phyloP scores from a whole-genome alignment of 306 rosid genomes.

The Quercus ilex region DNA sequence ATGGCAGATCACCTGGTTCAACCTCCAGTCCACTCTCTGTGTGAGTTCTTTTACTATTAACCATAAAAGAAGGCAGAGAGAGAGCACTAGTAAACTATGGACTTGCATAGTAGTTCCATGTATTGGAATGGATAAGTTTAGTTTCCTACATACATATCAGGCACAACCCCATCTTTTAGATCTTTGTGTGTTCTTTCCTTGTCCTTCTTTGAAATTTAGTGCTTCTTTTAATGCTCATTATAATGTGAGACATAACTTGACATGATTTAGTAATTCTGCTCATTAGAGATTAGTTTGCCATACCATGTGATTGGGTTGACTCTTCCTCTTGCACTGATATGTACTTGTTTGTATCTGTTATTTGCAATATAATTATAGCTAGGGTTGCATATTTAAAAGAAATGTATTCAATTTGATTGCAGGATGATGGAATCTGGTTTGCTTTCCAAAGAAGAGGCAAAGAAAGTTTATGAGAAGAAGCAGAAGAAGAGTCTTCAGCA shows the following conservation, averaged over 20 bases:
- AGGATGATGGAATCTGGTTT: slow-evolving; percentile 97
- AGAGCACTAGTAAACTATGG: background rate
- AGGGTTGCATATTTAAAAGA: background rate
- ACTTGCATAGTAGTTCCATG: background rate
- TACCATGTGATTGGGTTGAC: background rate
- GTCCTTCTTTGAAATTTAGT: too few species aligned
- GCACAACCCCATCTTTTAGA: background rate
- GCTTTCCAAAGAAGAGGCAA: slow-evolving; percentile 64
- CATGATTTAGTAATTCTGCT: background rate
- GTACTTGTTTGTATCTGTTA: background rate
- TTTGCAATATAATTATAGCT: background rate
- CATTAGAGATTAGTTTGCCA: background rate
- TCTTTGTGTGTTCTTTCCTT: background rate
- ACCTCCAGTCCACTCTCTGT: background rate
- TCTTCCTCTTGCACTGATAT: background rate
- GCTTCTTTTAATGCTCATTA: background rate
- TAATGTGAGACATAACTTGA: background rate
- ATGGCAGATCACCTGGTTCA: background rate
- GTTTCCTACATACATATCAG: background rate
- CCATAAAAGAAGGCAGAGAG: background rate
- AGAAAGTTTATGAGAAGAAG: slow-evolving; percentile 58
- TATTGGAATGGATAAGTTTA: background rate
- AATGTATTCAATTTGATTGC: slow-evolving; percentile 24
- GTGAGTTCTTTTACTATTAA: background rate
- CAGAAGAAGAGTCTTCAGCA: slow-evolving; percentile 46